Evolutionary conservation across 2,329 filamentous ascomycete species (phyloP), one percentile per base, ranked within the genome.

Genomic region (Eutypella sp.): DNA sequence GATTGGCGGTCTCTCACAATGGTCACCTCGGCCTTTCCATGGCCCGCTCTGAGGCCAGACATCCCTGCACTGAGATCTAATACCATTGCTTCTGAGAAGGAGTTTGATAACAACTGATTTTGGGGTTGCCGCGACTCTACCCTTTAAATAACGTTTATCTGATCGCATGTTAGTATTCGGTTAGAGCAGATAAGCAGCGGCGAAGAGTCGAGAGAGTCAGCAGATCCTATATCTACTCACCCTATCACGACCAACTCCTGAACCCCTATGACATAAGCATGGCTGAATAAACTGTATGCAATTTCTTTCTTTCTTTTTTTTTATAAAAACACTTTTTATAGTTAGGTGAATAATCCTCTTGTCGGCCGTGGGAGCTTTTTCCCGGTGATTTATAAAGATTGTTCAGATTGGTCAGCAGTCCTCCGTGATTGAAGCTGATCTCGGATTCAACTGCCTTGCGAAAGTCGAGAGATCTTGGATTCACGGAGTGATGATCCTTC

Each of bases 1-100:
- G 67, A 61, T 52, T 61, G 59, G 40, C 54, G 50, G 47, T 62
- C 57, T 50, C 55, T 58, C 41, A 61, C 47, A 24, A 60, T 51
- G 47, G 57, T 51, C 48, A 56, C 57, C 50, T 57, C 55, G 44
- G 59, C 48, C 47, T 56, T 57, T 48, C 53, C 50, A 57, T 50
- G 53, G 48, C 55, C 57, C 58, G 55, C 58, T 45, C 56, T 55
- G 56, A 57, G 54, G 58, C 57, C 57, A 48, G 54, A 48, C 47
- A 56, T 49, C 48, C 51, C 47, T 47, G 47, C 48, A 46, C 56
- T 51, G 47, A 57, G 53, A 52, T 57, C 57, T 50, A 57, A 54
- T 58, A 62, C 55, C 59, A 62, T 62, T 57, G 59, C 58, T n/a
- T n/a, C n/a, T 53, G 48, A 55, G 50, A 54, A 23, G 19, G n/a